Percentiles rank a stretch among this genome's conserved stretches.
Conservation (phyloP, 192 early-diverging fungal genomes). For the Dimargaris xerosporica region DNA sequence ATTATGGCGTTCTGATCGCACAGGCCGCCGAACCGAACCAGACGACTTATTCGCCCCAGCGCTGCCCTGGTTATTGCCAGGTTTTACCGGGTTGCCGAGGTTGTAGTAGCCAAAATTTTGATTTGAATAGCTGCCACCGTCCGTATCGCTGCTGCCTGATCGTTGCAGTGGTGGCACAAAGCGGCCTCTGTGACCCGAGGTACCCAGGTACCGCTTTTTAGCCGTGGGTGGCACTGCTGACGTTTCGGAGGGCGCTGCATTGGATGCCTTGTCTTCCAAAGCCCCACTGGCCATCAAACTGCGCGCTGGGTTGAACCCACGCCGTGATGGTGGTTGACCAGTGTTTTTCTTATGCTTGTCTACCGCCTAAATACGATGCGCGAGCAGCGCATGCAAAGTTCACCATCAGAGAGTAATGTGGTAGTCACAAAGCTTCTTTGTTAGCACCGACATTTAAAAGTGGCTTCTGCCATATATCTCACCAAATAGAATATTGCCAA, state of each 20-base stretch:
- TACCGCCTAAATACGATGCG: not conserved
- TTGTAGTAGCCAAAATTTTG: constrained; percentile 9
- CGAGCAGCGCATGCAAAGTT: not conserved
- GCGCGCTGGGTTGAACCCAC: not conserved
- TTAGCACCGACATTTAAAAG: not conserved
- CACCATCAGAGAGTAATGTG: not conserved
- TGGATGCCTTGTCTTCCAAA: too few species aligned
- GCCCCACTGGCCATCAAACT: too few species aligned
- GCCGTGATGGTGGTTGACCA: not conserved
- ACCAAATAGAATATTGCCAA: not conserved
- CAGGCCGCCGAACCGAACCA: not conserved
- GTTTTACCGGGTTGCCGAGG: not conserved
- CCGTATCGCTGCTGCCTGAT: not conserved
- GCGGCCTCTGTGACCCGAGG: not conserved
- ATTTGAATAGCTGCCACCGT: not conserved
- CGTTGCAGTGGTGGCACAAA: constrained; percentile 3
- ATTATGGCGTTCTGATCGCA: too few species aligned
- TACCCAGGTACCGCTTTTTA: not conserved
- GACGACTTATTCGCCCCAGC: not conserved
- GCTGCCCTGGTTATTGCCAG: not conserved
- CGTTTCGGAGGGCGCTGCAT: not conserved
- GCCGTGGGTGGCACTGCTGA: not conserved
- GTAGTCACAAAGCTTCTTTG: not conserved
- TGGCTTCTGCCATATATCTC: not conserved
- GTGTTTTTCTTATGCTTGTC: not conserved